Evolutionary conservation across 2,329 filamentous ascomycete species (phyloP).

Genomic region (Bisporella sp.): DNA sequence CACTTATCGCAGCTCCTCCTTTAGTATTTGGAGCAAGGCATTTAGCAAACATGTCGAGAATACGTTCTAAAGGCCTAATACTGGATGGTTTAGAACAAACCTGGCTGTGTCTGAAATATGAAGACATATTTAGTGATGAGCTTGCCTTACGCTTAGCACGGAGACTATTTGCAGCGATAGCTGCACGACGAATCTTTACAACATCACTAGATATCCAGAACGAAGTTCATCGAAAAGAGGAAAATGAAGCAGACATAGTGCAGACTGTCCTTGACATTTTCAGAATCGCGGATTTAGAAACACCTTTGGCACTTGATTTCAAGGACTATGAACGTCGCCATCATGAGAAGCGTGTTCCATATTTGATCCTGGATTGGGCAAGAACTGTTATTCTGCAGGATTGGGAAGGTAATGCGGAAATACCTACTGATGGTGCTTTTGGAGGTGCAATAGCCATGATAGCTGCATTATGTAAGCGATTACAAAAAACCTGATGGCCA

Average conservation of each 20-base stretch:
- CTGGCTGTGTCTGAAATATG: constrained; percentile 48
- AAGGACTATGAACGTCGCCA: constrained; percentile 42
- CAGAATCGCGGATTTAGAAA: constrained; percentile 33
- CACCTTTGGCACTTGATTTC: constrained; percentile 36
- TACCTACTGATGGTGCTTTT: constrained; percentile 63
- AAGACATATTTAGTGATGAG: constrained; percentile 57
- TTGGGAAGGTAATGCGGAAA: constrained; percentile 71
- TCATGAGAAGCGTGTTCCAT: constrained; percentile 51
- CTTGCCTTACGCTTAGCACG: constrained; percentile 51
- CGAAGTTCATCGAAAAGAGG: constrained; percentile 16
- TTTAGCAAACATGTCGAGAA: constrained; percentile 53
- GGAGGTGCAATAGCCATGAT: constrained; percentile 73
- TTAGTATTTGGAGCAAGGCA: constrained; percentile 20
- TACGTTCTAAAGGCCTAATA: constrained; percentile 37
- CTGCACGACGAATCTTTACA: constrained; percentile 23
- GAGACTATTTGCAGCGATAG: constrained; percentile 50
- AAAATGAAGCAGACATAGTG: constrained; percentile 16
- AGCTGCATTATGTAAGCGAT: constrained; percentile 59
- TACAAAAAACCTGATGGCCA: not conserved
- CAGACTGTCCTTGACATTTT: constrained; percentile 29
- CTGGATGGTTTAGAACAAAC: constrained; percentile 41
- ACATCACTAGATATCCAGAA: constrained; percentile 23
- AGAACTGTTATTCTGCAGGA: constrained; percentile 67
- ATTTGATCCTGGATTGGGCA: constrained; percentile 62
- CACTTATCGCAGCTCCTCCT: constrained; percentile 51